These are phyloP conservation scores for Rhazya stricta DNA, from an alignment of 257 asterid species.

Conservation along the genomic window DNA sequence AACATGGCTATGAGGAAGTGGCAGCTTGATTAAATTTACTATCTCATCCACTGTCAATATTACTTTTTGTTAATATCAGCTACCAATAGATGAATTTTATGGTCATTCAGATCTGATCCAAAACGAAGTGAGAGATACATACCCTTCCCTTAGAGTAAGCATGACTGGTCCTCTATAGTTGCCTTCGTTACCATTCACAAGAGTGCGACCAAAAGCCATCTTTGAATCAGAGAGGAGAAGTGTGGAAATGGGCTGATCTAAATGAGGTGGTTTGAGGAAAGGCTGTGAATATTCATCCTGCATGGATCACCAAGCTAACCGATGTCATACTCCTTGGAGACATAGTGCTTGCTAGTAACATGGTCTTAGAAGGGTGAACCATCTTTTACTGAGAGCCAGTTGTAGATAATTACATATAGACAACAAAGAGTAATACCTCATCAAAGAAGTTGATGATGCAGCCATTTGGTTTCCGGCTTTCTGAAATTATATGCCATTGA, in stretches of 20 bases:
- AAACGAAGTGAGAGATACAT: slow-evolving; percentile 19
- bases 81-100: neutral
- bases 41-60: neutral
- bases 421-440: slow-evolving; percentile 43
- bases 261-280: slow-evolving; percentile 90
- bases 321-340: neutral
- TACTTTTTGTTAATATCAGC: neutral
- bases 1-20: neutral
- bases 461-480: slow-evolving; percentile 74
- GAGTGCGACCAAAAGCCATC: slow-evolving; percentile 89
- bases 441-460: slow-evolving; percentile 94
- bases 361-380: neutral
- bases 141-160: slow-evolving; percentile 88
- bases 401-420: neutral
- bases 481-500: slow-evolving; percentile 87
- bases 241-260: slow-evolving; percentile 86
- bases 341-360: neutral
- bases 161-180: slow-evolving; percentile 80
- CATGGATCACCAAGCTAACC: slow-evolving; percentile 4
- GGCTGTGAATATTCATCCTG: slow-evolving; percentile 97
- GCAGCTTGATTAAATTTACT: neutral
- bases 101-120: neutral
- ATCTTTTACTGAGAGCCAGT: neutral
- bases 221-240: slow-evolving; percentile 81
- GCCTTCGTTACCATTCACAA: slow-evolving; percentile 70